These are phyloP conservation scores for Colletotrichum costaricense DNA, from an alignment of 2,329 filamentous ascomycete genomes.

Conservation along the genomic window DNA sequence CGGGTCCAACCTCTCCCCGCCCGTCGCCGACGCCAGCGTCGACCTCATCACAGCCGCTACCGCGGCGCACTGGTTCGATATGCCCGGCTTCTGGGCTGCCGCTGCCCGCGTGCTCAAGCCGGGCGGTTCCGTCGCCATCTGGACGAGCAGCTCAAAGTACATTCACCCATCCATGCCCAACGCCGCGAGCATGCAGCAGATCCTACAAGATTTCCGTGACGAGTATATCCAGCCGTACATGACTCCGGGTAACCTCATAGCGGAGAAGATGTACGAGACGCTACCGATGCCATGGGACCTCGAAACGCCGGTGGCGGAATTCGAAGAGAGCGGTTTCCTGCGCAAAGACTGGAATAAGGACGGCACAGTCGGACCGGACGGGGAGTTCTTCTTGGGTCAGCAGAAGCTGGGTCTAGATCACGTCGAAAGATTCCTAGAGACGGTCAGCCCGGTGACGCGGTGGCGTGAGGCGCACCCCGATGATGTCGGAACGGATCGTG, in stretches of 20 bases:
- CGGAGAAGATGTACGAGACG: slow-evolving; percentile 51
- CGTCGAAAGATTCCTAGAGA: slow-evolving; percentile 50
- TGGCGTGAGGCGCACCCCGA: slow-evolving; percentile 59
- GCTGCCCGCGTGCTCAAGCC: slow-evolving; percentile 60
- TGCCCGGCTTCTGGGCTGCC: slow-evolving; percentile 59
- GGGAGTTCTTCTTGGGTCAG: slow-evolving; percentile 42
- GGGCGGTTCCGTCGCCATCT: slow-evolving; percentile 66
- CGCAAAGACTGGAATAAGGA: slow-evolving; percentile 55
- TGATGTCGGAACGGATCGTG: slow-evolving; percentile 51
- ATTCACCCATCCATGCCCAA: slow-evolving; percentile 51
- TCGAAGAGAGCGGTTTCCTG: slow-evolving; percentile 52
- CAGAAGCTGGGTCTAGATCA: slow-evolving; percentile 43
- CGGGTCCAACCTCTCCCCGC: slow-evolving; percentile 41
- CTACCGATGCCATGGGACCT: slow-evolving; percentile 63
- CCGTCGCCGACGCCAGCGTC: slow-evolving; percentile 48
- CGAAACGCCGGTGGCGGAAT: slow-evolving; percentile 43
- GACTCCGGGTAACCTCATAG: slow-evolving; percentile 54
- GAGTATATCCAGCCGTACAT: slow-evolving; percentile 51
- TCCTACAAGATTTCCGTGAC: slow-evolving; percentile 51
- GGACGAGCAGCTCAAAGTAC: slow-evolving; percentile 49
- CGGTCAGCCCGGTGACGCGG: slow-evolving; percentile 52
- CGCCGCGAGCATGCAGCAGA: slow-evolving; percentile 51
- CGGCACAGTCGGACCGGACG: slow-evolving; percentile 36
- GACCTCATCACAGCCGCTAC: slow-evolving; percentile 63
- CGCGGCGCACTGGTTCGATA: slow-evolving; percentile 69